These are phyloP conservation scores for Pulveroboletus sp. DNA, from an alignment of 768 basidiomycete species.

Conservation along the genomic window DNA sequence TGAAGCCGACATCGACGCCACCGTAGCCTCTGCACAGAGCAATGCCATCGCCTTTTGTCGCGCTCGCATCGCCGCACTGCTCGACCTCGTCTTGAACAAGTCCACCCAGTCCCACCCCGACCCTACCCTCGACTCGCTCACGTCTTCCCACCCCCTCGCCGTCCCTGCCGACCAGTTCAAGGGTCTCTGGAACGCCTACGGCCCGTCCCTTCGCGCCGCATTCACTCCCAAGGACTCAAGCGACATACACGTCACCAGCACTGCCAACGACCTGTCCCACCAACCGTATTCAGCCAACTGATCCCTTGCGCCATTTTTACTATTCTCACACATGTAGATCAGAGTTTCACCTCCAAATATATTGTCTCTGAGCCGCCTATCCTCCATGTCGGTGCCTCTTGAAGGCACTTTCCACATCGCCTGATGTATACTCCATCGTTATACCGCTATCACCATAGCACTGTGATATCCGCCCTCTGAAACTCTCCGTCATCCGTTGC, in stretches of 20 bases:
- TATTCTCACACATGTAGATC: constrained; percentile 9
- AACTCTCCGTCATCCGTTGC: constrained; percentile 66
- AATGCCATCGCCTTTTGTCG: constrained; percentile 57
- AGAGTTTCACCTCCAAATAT: constrained; percentile 3
- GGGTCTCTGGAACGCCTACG: constrained; percentile 42
- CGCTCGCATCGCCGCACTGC: constrained; percentile 45
- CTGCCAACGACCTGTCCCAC: background rate
- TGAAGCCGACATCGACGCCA: constrained; percentile 58
- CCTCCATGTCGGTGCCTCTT: constrained; percentile 51
- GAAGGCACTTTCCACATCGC: constrained; percentile 79
- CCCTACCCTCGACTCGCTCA: background rate
- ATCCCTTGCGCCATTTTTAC: constrained; percentile 8
- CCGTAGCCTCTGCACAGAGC: constrained; percentile 52
- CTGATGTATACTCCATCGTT: constrained; percentile 66
- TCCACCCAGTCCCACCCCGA: constrained; percentile 19
- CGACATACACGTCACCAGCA: constrained; percentile 9
- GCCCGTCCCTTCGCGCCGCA: constrained; percentile 37
- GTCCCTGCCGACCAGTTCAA: constrained; percentile 29
- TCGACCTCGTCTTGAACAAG: constrained; percentile 51
- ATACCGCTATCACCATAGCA: constrained; percentile 78
- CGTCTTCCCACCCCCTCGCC: constrained; percentile 5
- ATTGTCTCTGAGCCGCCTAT: constrained; percentile 8
- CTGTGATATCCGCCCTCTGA: constrained; percentile 64
- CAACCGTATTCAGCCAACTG: constrained; percentile 12
- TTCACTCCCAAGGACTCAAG: constrained; percentile 14